Evolutionary conservation across 1,284 basidiomycete genomes (phyloP), one percentile per base, ranked within the genome.

Genomic region (Trichosporon coremiiforme): DNA sequence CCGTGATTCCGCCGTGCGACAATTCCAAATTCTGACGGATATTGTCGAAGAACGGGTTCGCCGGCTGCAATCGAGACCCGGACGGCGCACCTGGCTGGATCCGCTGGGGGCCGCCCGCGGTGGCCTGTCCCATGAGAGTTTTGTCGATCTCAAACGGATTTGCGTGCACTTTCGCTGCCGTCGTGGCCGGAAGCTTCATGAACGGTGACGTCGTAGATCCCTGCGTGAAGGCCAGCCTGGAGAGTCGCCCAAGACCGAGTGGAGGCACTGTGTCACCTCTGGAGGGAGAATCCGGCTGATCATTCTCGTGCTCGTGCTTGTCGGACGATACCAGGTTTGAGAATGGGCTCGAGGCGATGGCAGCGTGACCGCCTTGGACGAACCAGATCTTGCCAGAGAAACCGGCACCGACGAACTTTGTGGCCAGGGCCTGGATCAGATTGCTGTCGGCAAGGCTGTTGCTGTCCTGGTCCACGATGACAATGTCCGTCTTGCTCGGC

Each of bases 1-100:
- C 90, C 0, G 89, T 90, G 75, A 92, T 90, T 20, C 85, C 84
- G 9, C 93, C 93, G 67, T 93, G 90, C 12, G 90, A 89, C 41
- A 97, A 88, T 84, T 99, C 96, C 17, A 91, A 84, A 78, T 98
- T 97, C 83, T 99, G 96, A 38, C 96, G 91, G 76, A 99, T 93
- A 76, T 93, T 91, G 84, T 99, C 95, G 76, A 95, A 95, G 84
- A 95, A 95, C 4, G 93, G 93, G 79, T 94, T 95, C 66, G 86
- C 89, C 2, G 90, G 88, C 66, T 84, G 80, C 8, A 81, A 68
- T 29, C 41, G 45, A 15, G 22, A 33, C 8, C 68, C 65, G 4
- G 71, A 35, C 9, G 62, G 25, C 33, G 41, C 64, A 29, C 31
- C 31, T 33, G 13, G 29, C 17, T 15, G 25, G 15, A 36, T 68